Conservation (phyloP, 2,329 filamentous ascomycete species). For the Myriangium duriaei region DNA sequence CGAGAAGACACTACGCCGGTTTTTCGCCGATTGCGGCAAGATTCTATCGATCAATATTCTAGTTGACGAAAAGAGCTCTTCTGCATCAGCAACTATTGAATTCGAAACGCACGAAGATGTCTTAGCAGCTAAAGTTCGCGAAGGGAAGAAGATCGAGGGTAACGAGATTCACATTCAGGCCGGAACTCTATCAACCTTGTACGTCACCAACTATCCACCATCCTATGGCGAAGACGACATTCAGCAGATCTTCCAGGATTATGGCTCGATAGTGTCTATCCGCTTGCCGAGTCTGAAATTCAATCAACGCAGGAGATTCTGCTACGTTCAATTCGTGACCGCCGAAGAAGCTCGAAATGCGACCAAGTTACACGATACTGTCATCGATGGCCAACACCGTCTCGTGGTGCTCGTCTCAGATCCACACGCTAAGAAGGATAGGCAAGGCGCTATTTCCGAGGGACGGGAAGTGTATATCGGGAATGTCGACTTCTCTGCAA, state of each 20-base stretch:
- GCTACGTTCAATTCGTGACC: slow-evolving; percentile 81
- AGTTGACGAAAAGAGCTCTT: slow-evolving; percentile 47
- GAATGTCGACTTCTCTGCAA: slow-evolving; percentile 72
- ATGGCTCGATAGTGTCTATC: slow-evolving; percentile 71
- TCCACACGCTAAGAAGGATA: slow-evolving; percentile 62
- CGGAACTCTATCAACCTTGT: slow-evolving; percentile 70
- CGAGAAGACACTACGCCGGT: slow-evolving; percentile 66
- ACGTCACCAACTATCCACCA: slow-evolving; percentile 80
- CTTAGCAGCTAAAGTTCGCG: slow-evolving; percentile 63
- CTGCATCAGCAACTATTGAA: slow-evolving; percentile 66
- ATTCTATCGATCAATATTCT: slow-evolving; percentile 66
- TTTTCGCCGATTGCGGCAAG: slow-evolving; percentile 81
- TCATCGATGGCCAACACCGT: slow-evolving; percentile 55
- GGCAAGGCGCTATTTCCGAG: slow-evolving; percentile 71
- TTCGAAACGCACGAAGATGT: slow-evolving; percentile 74
- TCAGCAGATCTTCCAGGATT: slow-evolving; percentile 55
- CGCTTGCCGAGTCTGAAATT: slow-evolving; percentile 85
- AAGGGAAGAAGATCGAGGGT: slow-evolving; percentile 67
- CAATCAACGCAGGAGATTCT: slow-evolving; percentile 82
- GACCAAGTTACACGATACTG: slow-evolving; percentile 56
- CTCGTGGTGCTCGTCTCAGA: slow-evolving; percentile 76
- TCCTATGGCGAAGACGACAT: slow-evolving; percentile 60
- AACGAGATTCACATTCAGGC: slow-evolving; percentile 60
- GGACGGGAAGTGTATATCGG: slow-evolving; percentile 76
- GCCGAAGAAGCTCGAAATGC: slow-evolving; percentile 57